phyloP scores from a whole-genome alignment of 1,284 basidiomycete species.

The Moesziomyces sp. region DNA sequence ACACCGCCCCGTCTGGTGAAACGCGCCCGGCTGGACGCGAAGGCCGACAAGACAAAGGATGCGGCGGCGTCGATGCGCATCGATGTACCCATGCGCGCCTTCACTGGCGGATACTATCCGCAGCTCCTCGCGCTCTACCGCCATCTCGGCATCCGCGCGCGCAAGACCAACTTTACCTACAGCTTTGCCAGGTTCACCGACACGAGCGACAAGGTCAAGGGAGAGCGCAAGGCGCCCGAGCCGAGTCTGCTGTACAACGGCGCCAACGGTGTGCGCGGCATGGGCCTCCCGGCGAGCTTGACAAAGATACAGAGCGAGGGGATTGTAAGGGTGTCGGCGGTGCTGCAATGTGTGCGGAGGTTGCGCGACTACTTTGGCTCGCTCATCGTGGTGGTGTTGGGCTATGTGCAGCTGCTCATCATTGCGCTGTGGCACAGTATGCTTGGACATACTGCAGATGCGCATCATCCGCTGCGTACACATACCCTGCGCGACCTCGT shows the following conservation, averaged over 20 bases:
- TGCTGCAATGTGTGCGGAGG: conserved; percentile 5
- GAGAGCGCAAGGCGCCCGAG: conserved; percentile 3
- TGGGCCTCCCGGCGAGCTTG: conserved; percentile 40
- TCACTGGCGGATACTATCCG: conserved; percentile 65
- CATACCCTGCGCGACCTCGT: conserved; percentile 34
- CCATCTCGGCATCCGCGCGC: conserved; percentile 42
- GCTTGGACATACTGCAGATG: conserved; percentile 48
- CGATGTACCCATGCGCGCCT: conserved; percentile 66
- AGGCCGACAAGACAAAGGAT: not conserved
- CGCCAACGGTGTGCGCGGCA: conserved; percentile 43
- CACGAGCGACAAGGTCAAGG: not conserved
- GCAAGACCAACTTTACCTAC: conserved; percentile 58
- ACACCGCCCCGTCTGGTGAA: conserved; percentile 11
- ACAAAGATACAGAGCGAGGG: not conserved
- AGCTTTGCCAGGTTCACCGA: conserved; percentile 38
- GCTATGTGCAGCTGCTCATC: conserved; percentile 58
- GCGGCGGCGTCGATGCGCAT: conserved; percentile 31
- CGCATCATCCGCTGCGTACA: conserved; percentile 34
- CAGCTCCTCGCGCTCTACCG: conserved; percentile 57
- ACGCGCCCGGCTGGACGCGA: conserved; percentile 6
- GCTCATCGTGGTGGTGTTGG: conserved; percentile 39
- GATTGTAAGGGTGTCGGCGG: conserved; percentile 7
- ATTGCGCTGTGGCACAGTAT: conserved; percentile 51
- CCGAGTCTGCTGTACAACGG: conserved; percentile 58
- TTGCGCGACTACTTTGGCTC: conserved; percentile 18